phyloP scores from a whole-genome alignment of 768 basidiomycete genomes.

The Chiua virens region DNA sequence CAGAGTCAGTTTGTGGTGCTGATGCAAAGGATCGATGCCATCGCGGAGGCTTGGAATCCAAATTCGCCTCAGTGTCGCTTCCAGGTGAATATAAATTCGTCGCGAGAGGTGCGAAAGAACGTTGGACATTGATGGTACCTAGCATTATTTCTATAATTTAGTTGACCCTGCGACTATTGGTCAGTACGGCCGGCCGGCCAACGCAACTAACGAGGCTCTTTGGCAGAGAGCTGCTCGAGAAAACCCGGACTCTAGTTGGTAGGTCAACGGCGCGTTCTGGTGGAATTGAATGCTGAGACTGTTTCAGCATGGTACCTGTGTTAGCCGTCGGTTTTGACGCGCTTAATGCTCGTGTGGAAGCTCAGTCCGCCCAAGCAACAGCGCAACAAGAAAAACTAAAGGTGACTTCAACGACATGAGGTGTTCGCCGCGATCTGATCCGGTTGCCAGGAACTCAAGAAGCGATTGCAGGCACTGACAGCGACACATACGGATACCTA shows the following conservation, averaged over 20 bases:
- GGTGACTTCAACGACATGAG: slow-evolving; percentile 28
- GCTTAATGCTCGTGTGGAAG: slow-evolving; percentile 73
- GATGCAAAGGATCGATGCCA: slow-evolving; percentile 57
- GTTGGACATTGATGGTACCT: slow-evolving; percentile 1
- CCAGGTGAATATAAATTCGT: slow-evolving; percentile 48
- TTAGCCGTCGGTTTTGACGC: slow-evolving; percentile 83
- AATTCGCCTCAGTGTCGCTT: slow-evolving; percentile 70
- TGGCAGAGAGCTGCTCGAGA: slow-evolving; percentile 82
- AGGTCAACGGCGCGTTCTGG: slow-evolving; percentile 1
- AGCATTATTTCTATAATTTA: slow-evolving; percentile 86
- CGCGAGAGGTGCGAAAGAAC: background rate
- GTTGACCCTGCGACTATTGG: slow-evolving; percentile 68
- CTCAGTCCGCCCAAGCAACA: slow-evolving; percentile 64
- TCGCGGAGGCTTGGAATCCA: slow-evolving; percentile 73
- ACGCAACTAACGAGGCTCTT: slow-evolving; percentile 65
- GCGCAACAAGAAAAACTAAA: slow-evolving; percentile 68
- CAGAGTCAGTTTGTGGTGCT: slow-evolving; percentile 57
- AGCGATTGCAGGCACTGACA: slow-evolving; percentile 57
- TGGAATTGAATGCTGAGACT: background rate
- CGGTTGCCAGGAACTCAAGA: slow-evolving; percentile 57
- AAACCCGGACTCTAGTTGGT: slow-evolving; percentile 83
- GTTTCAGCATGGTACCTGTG: slow-evolving; percentile 69
- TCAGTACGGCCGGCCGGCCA: slow-evolving; percentile 69
- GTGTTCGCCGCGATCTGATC: slow-evolving; percentile 3
- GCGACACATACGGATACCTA: slow-evolving; percentile 65